phyloP scores from a whole-genome alignment of 208 protist genomes.

The Wallacemonas sp. region DNA sequence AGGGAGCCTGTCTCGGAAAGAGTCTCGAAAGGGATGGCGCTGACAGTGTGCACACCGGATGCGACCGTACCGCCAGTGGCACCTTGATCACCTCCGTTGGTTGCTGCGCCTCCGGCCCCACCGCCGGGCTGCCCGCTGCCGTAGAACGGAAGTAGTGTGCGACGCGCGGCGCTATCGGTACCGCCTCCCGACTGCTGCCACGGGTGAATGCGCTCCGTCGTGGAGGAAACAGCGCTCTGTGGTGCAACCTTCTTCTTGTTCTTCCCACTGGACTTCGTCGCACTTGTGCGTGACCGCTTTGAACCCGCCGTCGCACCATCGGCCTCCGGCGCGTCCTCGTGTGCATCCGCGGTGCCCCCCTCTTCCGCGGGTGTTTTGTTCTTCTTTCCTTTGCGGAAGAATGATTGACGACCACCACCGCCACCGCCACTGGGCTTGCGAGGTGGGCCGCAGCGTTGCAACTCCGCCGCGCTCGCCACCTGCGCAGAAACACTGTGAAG shows the following conservation, averaged over 20 bases:
- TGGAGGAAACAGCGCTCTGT: no score
- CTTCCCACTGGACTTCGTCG: neutral
- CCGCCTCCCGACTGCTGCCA: neutral
- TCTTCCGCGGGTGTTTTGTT: neutral
- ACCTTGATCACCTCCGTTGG: neutral
- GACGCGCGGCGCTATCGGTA: neutral
- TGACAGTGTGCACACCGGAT: slow-evolving; percentile 11
- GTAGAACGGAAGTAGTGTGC: neutral
- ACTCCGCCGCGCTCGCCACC: slow-evolving; percentile 39
- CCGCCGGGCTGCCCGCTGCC: neutral
- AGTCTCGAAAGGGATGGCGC: slow-evolving; percentile 37
- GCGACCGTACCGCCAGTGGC: neutral
- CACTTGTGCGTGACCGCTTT: neutral
- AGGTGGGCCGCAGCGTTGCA: slow-evolving; percentile 23
- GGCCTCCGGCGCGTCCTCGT: neutral
- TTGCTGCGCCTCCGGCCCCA: neutral
- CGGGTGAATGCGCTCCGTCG: neutral
- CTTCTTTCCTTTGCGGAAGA: slow-evolving; percentile 13
- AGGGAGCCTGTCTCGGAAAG: slow-evolving; percentile 31
- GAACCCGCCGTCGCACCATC: neutral
- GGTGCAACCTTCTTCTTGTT: slow-evolving; percentile 1
- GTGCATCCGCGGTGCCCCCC: neutral
- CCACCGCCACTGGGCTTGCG: slow-evolving; percentile 8
- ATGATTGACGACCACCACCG: slow-evolving; percentile 12
- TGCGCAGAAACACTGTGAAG: slow-evolving; percentile 37